phyloP scores from a whole-genome alignment of 176 grass and related monocot species.

The Carex cristatella region DNA sequence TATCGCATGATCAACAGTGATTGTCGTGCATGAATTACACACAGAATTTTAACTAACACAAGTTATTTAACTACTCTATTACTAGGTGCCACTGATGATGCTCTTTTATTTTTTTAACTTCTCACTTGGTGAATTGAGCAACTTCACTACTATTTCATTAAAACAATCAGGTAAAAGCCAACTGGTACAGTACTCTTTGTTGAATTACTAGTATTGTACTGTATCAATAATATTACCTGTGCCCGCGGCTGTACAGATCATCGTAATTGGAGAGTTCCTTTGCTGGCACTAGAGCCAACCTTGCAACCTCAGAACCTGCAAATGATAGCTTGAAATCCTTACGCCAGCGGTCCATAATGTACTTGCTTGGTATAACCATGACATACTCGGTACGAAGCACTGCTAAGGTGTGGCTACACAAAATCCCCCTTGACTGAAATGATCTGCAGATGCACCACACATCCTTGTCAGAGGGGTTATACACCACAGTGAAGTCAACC shows the following conservation, averaged over 20 bases:
- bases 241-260: conserved; percentile 46
- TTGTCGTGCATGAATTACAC: not conserved
- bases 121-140: not conserved
- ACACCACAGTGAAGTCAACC: conserved; percentile 81
- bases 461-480: conserved; percentile 75
- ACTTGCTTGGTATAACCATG: conserved; percentile 65
- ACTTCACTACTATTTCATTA: not conserved
- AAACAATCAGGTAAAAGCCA: not conserved
- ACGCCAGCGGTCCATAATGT: conserved; percentile 78
- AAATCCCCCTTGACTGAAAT: conserved; percentile 79
- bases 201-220: not conserved
- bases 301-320: conserved; percentile 21
- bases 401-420: conserved; percentile 90
- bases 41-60: not conserved
- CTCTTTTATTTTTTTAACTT: not conserved
- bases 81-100: not conserved
- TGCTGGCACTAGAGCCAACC: conserved; percentile 2
- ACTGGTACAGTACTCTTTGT: not conserved
- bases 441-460: conserved; percentile 92
- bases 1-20: not conserved
- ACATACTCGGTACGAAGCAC: conserved; percentile 85
- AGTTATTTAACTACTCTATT: not conserved
- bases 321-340: conserved; percentile 81
- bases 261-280: conserved; percentile 38
- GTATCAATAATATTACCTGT: conserved; percentile 30